Conservation (phyloP, 2,329 filamentous ascomycete genomes). For the Zasmidium citrigriseum region DNA sequence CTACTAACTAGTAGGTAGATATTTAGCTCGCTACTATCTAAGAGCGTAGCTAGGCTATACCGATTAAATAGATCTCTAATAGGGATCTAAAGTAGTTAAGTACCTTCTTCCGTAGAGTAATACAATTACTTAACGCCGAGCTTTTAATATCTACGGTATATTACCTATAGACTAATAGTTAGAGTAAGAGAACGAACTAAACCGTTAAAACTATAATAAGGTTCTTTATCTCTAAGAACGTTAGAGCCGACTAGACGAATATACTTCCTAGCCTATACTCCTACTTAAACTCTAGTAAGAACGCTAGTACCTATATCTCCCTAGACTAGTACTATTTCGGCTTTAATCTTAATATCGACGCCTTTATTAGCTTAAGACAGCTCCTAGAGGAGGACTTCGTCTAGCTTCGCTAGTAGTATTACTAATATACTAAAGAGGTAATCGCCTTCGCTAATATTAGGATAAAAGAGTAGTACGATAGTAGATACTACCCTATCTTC, state of each 20-base stretch:
- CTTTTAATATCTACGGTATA: not conserved
- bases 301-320: not conserved
- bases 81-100: conserved; percentile 1
- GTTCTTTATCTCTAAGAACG: not conserved
- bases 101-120: conserved; percentile 3
- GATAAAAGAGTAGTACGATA: conserved; percentile 5
- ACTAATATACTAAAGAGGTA: not conserved
- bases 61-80: not conserved
- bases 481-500: not conserved
- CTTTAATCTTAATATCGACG: conserved; percentile 4
- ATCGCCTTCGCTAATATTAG: not conserved
- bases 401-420: not conserved
- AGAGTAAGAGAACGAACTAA: conserved; percentile 6
- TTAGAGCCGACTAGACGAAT: not conserved
- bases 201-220: conserved; percentile 1
- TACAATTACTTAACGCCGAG: not conserved
- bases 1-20: not conserved
- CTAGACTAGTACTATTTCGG: not conserved
- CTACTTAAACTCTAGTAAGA: conserved; percentile 3
- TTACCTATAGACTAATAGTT: conserved; percentile 1
- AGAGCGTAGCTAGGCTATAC: not conserved
- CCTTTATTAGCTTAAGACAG: not conserved
- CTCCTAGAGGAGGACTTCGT: not conserved
- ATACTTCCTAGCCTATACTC: not conserved
- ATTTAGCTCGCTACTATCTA: not conserved